phyloP scores from a whole-genome alignment of 1,284 basidiomycete species.

The Ceratobasidium sp. region DNA sequence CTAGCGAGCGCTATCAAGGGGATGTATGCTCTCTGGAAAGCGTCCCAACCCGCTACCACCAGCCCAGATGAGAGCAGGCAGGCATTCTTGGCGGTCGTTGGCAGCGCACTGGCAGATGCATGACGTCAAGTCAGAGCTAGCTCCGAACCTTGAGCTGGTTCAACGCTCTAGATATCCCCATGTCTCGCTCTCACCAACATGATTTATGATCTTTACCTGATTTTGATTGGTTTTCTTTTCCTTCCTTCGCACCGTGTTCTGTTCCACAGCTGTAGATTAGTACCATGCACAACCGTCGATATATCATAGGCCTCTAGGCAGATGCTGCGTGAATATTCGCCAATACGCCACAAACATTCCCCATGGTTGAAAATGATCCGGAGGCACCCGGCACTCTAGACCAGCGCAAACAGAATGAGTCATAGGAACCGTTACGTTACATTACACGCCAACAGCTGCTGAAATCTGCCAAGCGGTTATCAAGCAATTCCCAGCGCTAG shows the following conservation, averaged over 20 bases:
- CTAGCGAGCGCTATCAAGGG: conserved; percentile 32
- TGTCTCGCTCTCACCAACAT: not conserved
- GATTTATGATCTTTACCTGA: not conserved
- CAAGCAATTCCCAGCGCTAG: no score
- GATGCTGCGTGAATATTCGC: not conserved
- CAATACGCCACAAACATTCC: conserved; percentile 8
- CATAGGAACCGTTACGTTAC: not conserved
- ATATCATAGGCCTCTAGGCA: conserved; percentile 1
- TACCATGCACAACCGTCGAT: not conserved
- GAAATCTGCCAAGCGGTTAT: no score
- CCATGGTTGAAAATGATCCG: conserved; percentile 2
- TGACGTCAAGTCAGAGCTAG: not conserved
- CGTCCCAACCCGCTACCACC: conserved; percentile 2
- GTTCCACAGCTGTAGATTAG: conserved; percentile 17
- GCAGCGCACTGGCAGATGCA: conserved; percentile 22
- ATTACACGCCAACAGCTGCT: not conserved
- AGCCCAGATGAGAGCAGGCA: conserved; percentile 33
- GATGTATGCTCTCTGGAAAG: conserved; percentile 41
- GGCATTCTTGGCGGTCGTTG: conserved; percentile 31
- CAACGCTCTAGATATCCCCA: no score
- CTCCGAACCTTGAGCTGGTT: not conserved
- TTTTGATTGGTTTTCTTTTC: not conserved
- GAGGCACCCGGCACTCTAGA: conserved; percentile 18
- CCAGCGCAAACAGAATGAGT: not conserved
- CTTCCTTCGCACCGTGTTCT: not conserved